Conservation (phyloP, 116 monocot genomes). For the Dioscorea cayenensis region DNA sequence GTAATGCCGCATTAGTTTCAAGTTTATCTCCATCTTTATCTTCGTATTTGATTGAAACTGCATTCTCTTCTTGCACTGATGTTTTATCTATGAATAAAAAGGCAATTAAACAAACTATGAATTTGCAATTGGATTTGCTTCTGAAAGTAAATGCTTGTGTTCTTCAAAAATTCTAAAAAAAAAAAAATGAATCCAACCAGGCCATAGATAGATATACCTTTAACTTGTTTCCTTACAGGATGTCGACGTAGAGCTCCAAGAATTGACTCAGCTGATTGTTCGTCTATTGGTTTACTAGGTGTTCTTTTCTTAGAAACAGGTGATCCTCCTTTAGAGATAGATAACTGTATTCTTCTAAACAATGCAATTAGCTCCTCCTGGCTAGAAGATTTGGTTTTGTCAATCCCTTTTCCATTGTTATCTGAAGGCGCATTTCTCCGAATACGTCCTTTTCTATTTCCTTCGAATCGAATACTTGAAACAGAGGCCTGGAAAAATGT, state of each 20-base stretch:
- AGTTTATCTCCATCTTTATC: not conserved
- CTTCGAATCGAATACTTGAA: slow-evolving; percentile 24
- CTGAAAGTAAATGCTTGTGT: too few species aligned
- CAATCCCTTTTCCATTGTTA: slow-evolving; percentile 7
- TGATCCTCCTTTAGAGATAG: slow-evolving; percentile 34
- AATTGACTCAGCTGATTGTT: slow-evolving; percentile 11
- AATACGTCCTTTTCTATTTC: slow-evolving; percentile 20
- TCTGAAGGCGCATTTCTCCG: not conserved
- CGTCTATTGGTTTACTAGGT: slow-evolving; percentile 4
- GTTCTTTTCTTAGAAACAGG: slow-evolving; percentile 16
- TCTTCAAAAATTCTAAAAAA: too few species aligned
- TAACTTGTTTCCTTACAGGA: slow-evolving; percentile 6
- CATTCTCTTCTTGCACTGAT: slow-evolving; percentile 5
- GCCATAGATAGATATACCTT: slow-evolving; percentile 5
- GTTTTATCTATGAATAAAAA: not conserved
- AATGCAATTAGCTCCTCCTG: slow-evolving; percentile 41
- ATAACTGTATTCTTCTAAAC: slow-evolving; percentile 45
- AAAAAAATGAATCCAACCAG: too few species aligned
- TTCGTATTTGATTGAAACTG: not conserved
- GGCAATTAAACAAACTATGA: not conserved
- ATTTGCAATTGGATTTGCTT: too few species aligned
- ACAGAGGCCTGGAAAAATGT: not conserved
- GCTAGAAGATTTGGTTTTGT: slow-evolving; percentile 18
- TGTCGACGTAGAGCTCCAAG: not conserved
- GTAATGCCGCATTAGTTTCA: not conserved